phyloP scores from a whole-genome alignment of 768 basidiomycete genomes.

The Kondoa subrosea region DNA sequence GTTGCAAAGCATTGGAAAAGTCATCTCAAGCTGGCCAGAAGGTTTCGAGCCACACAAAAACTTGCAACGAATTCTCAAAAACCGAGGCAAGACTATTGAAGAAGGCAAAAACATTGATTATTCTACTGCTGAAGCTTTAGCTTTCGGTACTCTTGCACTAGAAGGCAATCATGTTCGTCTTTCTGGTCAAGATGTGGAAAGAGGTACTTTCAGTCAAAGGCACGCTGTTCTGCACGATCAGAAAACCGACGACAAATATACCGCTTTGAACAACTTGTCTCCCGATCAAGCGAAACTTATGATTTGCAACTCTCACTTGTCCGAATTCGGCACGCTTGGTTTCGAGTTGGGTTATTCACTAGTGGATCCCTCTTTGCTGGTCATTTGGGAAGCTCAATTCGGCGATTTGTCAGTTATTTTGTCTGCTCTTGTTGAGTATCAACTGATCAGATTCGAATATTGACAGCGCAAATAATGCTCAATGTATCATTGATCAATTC shows the following conservation, averaged over 20 bases:
- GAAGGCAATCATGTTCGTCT: constrained; percentile 88
- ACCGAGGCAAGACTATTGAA: constrained; percentile 74
- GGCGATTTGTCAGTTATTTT: constrained; percentile 3
- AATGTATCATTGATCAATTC: constrained; percentile 97
- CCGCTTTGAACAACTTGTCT: constrained; percentile 75
- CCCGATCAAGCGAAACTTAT: constrained; percentile 80
- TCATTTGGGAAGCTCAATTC: constrained; percentile 88
- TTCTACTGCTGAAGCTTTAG: constrained; percentile 95
- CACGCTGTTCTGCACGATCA: constrained; percentile 97
- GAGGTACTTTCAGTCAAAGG: constrained; percentile 95
- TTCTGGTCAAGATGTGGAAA: constrained; percentile 95
- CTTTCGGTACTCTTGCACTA: constrained; percentile 79
- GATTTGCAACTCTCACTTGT: constrained; percentile 89
- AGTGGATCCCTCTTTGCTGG: constrained; percentile 78
- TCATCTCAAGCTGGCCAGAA: constrained; percentile 66
- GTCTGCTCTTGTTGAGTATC: not conserved
- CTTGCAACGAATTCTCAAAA: constrained; percentile 73
- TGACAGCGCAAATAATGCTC: constrained; percentile 94
- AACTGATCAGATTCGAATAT: not conserved
- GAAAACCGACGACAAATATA: constrained; percentile 70
- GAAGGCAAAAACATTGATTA: constrained; percentile 89
- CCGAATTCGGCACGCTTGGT: constrained; percentile 83
- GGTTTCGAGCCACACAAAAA: constrained; percentile 81
- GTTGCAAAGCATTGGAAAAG: constrained; percentile 68
- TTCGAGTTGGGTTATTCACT: constrained; percentile 98